Base-by-base conservation (phyloP, 176 grass and related monocot genomes). In the Microstegium vimineum region DNA sequence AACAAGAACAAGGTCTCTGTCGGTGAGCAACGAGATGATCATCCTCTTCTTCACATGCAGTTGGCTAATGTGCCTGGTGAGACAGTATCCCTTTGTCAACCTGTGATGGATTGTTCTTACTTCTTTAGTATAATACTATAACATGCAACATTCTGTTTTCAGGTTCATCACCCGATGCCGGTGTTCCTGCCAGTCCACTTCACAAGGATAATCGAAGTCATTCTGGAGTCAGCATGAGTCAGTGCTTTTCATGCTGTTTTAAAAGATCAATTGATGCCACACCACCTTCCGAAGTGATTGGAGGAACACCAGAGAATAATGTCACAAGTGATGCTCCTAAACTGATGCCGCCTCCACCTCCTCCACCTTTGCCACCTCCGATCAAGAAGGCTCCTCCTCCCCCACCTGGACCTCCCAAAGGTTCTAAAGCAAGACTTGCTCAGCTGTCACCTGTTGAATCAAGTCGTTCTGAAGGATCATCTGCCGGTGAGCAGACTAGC, bases 1-100 rank as follows among this genome's bases (percentile, higher is more conserved):
- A 82, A 90, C 59, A 90, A 90, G 66, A 86, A 74, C 66, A 90
- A 90, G 83, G 88, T 86, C 45, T 86, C 78, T 13, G 88, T 86
- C 2, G 5, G 78, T 22, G 83, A 90, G 73, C 78, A 76, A 28
- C 66, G 83, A 73, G 88, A 85, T 86, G 88, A 86, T 7, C 78
- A 78, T 73, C 88, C 88, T 72, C 88, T 90, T 78, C 83, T 90
- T 59, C 78, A 73, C 57, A 66, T 90, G 73, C 83, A 86, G 37
- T 40, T 82, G 45, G 57, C 78, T 60, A 71, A 67, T 38, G 30
- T 34, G 0, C 88, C 73, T 32, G 83, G 88, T 90, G 59, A 82
- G 83, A 8, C 22, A 14, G 22, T 60, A 12, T 81, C 33, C 64
- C 33, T 72, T 2, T 78, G 32, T 81, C 4, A 36, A 73, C 45